phyloP scores from a whole-genome alignment of 345 rosid genomes.

The Eucalyptus regnans region DNA sequence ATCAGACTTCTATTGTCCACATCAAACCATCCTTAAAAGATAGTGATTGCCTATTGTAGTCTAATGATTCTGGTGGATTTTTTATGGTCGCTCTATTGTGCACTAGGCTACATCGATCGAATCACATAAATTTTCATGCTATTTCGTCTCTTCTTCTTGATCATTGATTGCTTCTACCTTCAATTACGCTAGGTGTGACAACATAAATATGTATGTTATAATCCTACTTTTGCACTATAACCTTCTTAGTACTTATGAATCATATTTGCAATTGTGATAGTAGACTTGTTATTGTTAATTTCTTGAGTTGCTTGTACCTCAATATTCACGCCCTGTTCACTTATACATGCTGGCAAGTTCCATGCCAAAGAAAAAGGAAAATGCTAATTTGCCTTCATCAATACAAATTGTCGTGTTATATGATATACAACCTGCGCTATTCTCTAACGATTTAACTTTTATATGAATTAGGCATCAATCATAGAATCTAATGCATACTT shows the following conservation, averaged over 20 bases:
- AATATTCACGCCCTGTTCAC: not conserved
- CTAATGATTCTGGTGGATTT: not conserved
- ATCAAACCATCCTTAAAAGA: not conserved
- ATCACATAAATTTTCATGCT: not conserved
- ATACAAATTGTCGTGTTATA: no score
- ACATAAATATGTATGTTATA: not conserved
- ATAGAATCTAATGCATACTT: not conserved
- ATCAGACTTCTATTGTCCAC: not conserved
- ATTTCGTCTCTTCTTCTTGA: not conserved
- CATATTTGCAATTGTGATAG: not conserved
- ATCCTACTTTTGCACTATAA: no score
- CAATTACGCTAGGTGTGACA: not conserved
- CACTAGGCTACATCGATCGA: rapidly evolving
- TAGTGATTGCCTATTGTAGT: not conserved
- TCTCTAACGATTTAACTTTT: no score
- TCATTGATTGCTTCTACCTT: not conserved
- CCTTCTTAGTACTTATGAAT: no score
- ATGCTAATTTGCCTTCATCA: not conserved
- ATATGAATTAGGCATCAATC: not conserved
- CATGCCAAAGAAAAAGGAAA: not conserved
- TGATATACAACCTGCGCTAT: no score
- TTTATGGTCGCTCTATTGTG: rapidly evolving
- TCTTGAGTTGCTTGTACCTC: not conserved
- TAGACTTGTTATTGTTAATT: not conserved
- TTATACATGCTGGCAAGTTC: not conserved